Evolutionary conservation across 768 basidiomycete genomes (phyloP).

Genomic region (Termitomyces sp.): DNA sequence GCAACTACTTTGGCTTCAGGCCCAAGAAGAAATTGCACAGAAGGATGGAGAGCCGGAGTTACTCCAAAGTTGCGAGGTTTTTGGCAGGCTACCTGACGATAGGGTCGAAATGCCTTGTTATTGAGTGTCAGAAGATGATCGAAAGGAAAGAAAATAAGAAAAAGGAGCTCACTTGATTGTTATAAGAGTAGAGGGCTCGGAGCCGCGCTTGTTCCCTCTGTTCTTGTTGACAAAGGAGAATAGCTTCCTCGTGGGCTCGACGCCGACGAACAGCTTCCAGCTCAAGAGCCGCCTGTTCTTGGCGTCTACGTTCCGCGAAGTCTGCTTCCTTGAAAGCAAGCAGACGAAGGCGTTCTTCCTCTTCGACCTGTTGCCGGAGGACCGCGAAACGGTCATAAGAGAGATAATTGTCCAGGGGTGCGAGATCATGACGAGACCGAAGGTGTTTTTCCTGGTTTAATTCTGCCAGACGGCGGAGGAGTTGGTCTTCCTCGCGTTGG

Average conservation of each 20-base stretch:
- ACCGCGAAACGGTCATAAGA: slow-evolving; percentile 7
- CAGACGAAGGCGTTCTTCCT: slow-evolving; percentile 7
- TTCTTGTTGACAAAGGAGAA: neutral
- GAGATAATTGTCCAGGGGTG: neutral
- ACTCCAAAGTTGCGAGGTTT: neutral
- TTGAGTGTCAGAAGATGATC: neutral
- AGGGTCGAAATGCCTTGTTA: neutral
- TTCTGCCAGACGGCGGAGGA: slow-evolving; percentile 23
- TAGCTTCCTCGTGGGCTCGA: slow-evolving; percentile 3
- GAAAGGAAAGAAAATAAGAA: neutral
- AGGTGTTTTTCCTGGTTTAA: slow-evolving; percentile 14
- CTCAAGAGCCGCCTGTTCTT: neutral
- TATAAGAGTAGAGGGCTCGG: neutral
- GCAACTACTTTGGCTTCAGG: neutral
- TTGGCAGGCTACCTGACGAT: neutral
- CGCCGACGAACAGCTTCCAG: slow-evolving; percentile 2
- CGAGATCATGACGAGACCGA: slow-evolving; percentile 1
- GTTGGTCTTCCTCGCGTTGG: slow-evolving; percentile 27
- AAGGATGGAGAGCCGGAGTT: neutral
- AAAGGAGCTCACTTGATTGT: slow-evolving; percentile 1
- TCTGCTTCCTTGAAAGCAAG: slow-evolving; percentile 1
- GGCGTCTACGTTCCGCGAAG: slow-evolving; percentile 8
- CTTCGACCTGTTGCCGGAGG: slow-evolving; percentile 11
- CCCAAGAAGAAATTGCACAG: neutral
- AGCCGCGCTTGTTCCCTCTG: slow-evolving; percentile 1